Percentiles rank a stretch among this genome's conserved stretches.
Conservation (phyloP, 371 early-diverging fungal genomes). For the Mortierella sp. region DNA sequence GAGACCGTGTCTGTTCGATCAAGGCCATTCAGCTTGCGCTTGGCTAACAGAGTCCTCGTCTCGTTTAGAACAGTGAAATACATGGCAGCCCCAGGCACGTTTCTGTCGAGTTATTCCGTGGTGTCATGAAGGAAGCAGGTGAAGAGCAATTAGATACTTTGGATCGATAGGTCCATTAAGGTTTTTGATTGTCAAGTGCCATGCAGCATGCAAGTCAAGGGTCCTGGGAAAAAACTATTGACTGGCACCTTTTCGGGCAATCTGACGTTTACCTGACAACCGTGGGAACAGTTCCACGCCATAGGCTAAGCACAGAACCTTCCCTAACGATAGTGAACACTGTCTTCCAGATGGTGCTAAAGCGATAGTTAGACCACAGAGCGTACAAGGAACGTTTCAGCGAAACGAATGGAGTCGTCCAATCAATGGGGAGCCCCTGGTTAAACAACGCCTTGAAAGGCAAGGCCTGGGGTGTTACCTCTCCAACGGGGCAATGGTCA, state of each 20-base stretch:
- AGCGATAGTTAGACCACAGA: background rate
- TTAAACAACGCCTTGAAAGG: background rate
- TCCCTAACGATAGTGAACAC: conserved; percentile 65
- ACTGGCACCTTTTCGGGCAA: too few species aligned
- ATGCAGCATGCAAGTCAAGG: too few species aligned
- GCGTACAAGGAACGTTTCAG: background rate
- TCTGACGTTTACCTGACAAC: conserved; percentile 71
- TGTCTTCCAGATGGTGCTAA: conserved; percentile 67
- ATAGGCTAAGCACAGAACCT: conserved; percentile 82
- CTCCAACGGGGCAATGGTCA: conserved; percentile 51
- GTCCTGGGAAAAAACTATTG: too few species aligned
- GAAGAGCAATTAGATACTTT: too few species aligned
- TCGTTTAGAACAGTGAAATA: conserved; percentile 74
- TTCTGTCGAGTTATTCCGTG: conserved; percentile 56
- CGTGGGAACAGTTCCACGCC: conserved; percentile 92
- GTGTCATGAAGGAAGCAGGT: background rate
- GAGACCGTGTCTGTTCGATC: conserved; percentile 46
- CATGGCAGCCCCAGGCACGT: conserved; percentile 87
- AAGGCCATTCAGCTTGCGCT: conserved; percentile 36
- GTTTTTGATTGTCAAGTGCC: too few species aligned
- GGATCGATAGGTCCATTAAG: too few species aligned
- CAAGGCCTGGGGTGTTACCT: conserved; percentile 22
- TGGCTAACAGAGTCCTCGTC: conserved; percentile 55
- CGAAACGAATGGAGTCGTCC: background rate
- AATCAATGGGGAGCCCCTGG: background rate